Conservation (phyloP, 2,329 filamentous ascomycete genomes). For the Botrytis galanthina region DNA sequence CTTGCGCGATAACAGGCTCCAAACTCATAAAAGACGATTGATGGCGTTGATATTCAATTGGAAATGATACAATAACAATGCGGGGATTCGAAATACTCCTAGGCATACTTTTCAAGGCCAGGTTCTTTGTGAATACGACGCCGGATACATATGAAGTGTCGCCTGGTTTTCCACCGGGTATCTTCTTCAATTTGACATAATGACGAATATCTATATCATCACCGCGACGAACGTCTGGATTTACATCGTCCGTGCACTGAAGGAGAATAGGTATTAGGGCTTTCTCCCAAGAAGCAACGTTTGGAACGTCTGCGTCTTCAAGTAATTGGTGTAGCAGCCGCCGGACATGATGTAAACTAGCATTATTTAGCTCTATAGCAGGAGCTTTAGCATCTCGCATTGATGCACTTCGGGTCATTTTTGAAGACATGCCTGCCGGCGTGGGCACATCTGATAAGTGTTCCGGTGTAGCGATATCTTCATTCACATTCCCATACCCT, state of each 20-base stretch:
- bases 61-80: slow-evolving; percentile 90
- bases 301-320: slow-evolving; percentile 70
- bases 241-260: slow-evolving; percentile 89
- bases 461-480: slow-evolving; percentile 31
- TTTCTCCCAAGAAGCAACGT: slow-evolving; percentile 78
- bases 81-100: slow-evolving; percentile 79
- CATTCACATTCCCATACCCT: slow-evolving; percentile 40
- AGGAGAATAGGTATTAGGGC: slow-evolving; percentile 87
- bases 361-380: slow-evolving; percentile 79
- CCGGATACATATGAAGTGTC: slow-evolving; percentile 97
- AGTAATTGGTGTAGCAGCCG: slow-evolving; percentile 81
- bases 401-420: slow-evolving; percentile 74
- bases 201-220: slow-evolving; percentile 97
- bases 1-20: slow-evolving; percentile 93
- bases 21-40: slow-evolving; percentile 96
- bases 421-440: slow-evolving; percentile 39
- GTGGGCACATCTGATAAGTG: slow-evolving; percentile 27
- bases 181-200: slow-evolving; percentile 96
- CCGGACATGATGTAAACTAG: slow-evolving; percentile 84
- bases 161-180: slow-evolving; percentile 82
- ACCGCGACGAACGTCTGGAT: slow-evolving; percentile 83
- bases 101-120: slow-evolving; percentile 95
- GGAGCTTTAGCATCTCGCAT: slow-evolving; percentile 73
- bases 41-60: slow-evolving; percentile 92
- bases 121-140: slow-evolving; percentile 94